These are phyloP conservation scores for Yamadazyma ubonensis DNA, from an alignment of 805 yeast species.

Conservation along the genomic window DNA sequence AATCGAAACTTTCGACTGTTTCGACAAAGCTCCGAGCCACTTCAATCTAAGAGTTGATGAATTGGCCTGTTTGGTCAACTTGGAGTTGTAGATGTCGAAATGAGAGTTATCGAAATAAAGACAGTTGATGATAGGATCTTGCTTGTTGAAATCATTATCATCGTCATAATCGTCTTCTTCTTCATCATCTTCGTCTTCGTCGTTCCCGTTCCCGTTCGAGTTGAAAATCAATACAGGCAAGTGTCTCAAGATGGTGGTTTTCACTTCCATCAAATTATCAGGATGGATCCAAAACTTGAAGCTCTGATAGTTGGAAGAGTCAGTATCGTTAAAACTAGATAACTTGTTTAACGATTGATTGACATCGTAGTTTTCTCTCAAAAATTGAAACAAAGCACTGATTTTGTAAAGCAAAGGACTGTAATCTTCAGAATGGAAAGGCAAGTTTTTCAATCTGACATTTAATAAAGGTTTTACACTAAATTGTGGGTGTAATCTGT, in stretches of 20 bases:
- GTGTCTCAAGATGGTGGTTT: slow-evolving; percentile 90
- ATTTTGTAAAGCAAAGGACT: slow-evolving; percentile 84
- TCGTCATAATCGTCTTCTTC: slow-evolving; percentile 53
- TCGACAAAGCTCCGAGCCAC: slow-evolving; percentile 84
- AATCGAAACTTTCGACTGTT: slow-evolving; percentile 73
- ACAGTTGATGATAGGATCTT: slow-evolving; percentile 74
- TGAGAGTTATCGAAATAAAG: slow-evolving; percentile 82
- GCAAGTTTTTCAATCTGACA: slow-evolving; percentile 82
- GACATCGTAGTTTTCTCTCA: slow-evolving; percentile 68
- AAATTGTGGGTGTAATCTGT: slow-evolving; percentile 80
- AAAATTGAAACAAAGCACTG: slow-evolving; percentile 74
- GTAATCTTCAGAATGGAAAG: slow-evolving; percentile 93
- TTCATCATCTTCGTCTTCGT: slow-evolving; percentile 44
- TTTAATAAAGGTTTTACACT: slow-evolving; percentile 88
- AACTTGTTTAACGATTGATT: slow-evolving; percentile 49
- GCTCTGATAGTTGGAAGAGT: slow-evolving; percentile 50
- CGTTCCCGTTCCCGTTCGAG: background rate
- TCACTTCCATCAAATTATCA: slow-evolving; percentile 91
- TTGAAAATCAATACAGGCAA: slow-evolving; percentile 84
- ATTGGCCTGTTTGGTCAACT: slow-evolving; percentile 65
- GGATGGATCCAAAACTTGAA: slow-evolving; percentile 95
- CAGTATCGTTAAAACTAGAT: slow-evolving; percentile 45
- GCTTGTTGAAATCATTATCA: slow-evolving; percentile 25
- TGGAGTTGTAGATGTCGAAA: slow-evolving; percentile 84
- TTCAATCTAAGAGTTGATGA: slow-evolving; percentile 79